These are phyloP conservation scores for Coriaria nepalensis DNA, from an alignment of 306 rosid genomes.

Conservation along the genomic window DNA sequence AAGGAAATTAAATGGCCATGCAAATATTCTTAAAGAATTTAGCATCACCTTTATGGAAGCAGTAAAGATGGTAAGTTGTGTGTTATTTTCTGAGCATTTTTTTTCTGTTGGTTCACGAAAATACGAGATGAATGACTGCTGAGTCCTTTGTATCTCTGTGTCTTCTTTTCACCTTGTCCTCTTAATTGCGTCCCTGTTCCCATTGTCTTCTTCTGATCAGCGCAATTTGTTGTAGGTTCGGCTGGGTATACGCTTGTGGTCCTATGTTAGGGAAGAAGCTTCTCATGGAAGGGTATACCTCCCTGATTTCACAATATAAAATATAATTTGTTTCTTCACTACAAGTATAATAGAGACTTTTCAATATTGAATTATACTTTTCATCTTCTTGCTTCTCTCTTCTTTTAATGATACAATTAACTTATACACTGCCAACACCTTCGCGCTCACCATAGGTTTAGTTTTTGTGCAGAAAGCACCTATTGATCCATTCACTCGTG, in stretches of 20 bases:
- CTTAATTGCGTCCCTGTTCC: not conserved
- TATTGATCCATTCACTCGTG: conserved; percentile 91
- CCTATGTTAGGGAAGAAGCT: conserved; percentile 96
- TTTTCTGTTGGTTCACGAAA: conserved; percentile 12
- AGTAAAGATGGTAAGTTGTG: conserved; percentile 64
- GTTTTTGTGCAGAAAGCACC: conserved; percentile 79
- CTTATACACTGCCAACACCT: too few relatives aligned
- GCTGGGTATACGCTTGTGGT: conserved; percentile 88
- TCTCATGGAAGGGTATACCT: conserved; percentile 94
- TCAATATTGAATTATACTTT: not conserved
- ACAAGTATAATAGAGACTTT: not conserved
- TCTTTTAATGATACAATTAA: too few relatives aligned
- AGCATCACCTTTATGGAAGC: conserved; percentile 90
- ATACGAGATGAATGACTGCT: not conserved
- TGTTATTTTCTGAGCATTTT: conserved; percentile 5
- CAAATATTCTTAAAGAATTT: conserved; percentile 87
- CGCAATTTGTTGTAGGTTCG: conserved; percentile 43
- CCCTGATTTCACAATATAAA: conserved; percentile 8
- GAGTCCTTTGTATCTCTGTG: conserved; percentile 1
- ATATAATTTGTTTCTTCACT: not conserved
- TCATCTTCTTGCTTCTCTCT: not conserved
- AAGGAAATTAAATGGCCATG: conserved; percentile 81
- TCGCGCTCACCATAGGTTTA: not conserved
- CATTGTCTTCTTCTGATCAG: not conserved
- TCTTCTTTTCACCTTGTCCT: conserved; percentile 6